Evolutionary conservation across 345 rosid genomes (phyloP), one percentile per base, ranked within the genome.

Genomic region (Reutealis trisperma): DNA sequence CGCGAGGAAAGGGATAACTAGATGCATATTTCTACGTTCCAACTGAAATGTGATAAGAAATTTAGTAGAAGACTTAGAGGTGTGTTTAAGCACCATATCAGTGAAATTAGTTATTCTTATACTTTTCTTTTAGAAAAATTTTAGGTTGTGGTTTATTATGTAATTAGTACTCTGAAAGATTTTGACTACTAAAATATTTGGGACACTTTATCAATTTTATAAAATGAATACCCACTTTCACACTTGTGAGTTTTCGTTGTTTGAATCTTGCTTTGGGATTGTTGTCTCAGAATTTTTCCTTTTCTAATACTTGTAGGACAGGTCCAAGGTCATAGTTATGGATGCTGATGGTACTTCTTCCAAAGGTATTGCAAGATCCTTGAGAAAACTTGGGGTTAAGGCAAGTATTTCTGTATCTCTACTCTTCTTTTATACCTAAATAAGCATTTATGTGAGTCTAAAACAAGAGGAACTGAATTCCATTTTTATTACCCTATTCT

Each of bases 281-380:
- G 69, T 74, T 81, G 71, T 73, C 83, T 86, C 83, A 66, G 78
- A 82, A 78, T 83, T 69, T 75, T 72, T 41, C 76, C 81, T 54
- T 84, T 82, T 80, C 77, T 84, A 72, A 87, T 71, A 79, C 86
- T 87, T 87, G 94, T 91, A 96, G 98, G 99, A 87, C 94, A 92
- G 97, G 85, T 96, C 93, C 63, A 92, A 85, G 93, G 92, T 96
- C 75, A 92, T 96, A 76, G 85, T 96, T 81, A 85, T 96, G 96
- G 99, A 96, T 88, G 93, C 86, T 80, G 95, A 93, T 84, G 99
- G 99, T 77, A 78, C 87, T 82, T 84, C 84, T 61, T 87, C 97
- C 49, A 96, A 92, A 89, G 93, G 95, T 66, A 81, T 96, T 84
- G 98, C 98, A 66, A 90, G 99, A 87, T 87, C 97, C 72, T 81